phyloP scores from a whole-genome alignment of 1,284 basidiomycete species.

The Ganoderma sinense region DNA sequence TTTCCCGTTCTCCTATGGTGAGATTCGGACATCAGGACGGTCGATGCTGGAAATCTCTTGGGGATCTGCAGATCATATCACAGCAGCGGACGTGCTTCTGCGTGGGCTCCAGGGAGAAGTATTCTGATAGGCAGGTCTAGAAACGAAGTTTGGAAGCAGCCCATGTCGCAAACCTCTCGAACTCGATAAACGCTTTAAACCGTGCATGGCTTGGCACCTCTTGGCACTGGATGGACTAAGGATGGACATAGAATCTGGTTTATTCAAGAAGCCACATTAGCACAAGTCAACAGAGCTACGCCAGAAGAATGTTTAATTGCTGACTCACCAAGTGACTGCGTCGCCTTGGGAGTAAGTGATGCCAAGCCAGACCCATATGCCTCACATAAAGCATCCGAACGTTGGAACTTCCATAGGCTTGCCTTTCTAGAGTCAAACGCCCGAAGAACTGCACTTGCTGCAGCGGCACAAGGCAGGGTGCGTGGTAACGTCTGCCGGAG shows the following conservation, averaged over 20 bases:
- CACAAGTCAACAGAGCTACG: not conserved
- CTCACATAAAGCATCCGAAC: not conserved
- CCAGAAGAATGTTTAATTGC: not conserved
- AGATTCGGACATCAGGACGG: not conserved
- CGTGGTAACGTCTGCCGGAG: not conserved
- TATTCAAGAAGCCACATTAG: not conserved
- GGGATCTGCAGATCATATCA: not conserved
- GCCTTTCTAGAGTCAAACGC: not conserved
- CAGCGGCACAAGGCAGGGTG: not conserved
- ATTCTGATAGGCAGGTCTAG: not conserved
- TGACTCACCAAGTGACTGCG: not conserved
- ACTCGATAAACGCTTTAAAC: not conserved
- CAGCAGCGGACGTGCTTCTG: not conserved
- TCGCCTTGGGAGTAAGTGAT: slow-evolving; percentile 3
- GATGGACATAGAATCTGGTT: not conserved
- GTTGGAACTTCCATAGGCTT: not conserved
- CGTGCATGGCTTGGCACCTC: not conserved
- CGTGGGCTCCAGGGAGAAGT: not conserved
- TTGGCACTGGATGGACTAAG: too few species aligned
- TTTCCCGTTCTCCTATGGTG: not conserved
- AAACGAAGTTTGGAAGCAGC: not conserved
- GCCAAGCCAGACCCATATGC: slow-evolving; percentile 16
- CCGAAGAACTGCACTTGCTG: not conserved
- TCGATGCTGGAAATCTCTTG: not conserved
- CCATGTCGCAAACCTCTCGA: not conserved